Evolutionary conservation across 176 grass and related monocot genomes (phyloP).

Genomic region (Poa annua): DNA sequence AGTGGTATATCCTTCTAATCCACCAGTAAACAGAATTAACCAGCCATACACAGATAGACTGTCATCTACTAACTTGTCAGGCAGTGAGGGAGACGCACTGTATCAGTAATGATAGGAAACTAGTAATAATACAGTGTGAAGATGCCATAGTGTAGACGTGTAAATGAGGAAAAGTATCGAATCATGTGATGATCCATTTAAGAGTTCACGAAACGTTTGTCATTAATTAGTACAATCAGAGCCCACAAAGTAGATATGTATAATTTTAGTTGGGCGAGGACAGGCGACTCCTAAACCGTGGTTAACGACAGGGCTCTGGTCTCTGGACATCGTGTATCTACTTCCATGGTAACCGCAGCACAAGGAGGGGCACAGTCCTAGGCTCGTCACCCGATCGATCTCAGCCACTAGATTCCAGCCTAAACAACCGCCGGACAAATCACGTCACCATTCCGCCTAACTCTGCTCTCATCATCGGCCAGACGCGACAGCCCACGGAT

Average conservation of each 20-base stretch:
- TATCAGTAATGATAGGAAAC: background rate
- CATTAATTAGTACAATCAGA: background rate
- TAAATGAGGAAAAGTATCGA: slow-evolving; percentile 7
- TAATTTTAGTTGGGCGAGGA: background rate
- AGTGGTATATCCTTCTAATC: background rate
- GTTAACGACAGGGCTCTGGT: no score
- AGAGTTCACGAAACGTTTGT: background rate
- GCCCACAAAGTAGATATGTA: background rate
- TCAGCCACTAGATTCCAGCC: slow-evolving; percentile 5
- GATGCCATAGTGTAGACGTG: background rate
- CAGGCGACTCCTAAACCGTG: slow-evolving; percentile 28
- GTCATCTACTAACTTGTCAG: background rate
- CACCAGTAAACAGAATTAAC: background rate
- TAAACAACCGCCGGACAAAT: slow-evolving; percentile 3
- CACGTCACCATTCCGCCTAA: background rate
- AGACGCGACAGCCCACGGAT: background rate
- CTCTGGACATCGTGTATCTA: background rate
- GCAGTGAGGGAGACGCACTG: background rate
- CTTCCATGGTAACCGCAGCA: background rate
- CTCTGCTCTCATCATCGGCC: background rate
- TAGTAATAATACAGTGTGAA: background rate
- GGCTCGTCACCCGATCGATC: slow-evolving; percentile 21
- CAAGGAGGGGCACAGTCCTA: background rate
- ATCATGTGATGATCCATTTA: background rate
- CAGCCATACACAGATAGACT: background rate